phyloP scores from a whole-genome alignment of 805 yeast species.

The Lipomyces oligophaga region DNA sequence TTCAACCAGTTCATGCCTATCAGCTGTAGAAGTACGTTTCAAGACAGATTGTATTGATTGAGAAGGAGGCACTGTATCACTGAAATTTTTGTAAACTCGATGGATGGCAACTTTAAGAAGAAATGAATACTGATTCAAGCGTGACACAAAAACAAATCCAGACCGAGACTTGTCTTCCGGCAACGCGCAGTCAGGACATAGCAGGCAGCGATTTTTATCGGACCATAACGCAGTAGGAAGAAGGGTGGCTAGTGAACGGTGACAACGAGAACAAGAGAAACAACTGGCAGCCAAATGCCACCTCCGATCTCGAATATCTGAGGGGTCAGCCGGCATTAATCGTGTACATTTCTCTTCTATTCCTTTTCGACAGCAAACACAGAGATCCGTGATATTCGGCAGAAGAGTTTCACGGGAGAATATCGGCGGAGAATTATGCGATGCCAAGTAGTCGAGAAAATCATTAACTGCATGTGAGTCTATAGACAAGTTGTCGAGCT shows the following conservation, averaged over 20 bases:
- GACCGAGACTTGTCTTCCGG: conserved; percentile 46
- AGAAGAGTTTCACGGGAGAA: conserved; percentile 9
- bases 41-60: conserved; percentile 4
- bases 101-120: conserved; percentile 79
- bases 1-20: conserved; percentile 22
- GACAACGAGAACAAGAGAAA: conserved; percentile 62
- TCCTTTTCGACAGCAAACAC: conserved; percentile 65
- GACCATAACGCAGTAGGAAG: conserved; percentile 42
- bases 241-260: conserved; percentile 42
- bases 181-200: conserved; percentile 63
- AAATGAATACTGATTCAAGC: conserved; percentile 68
- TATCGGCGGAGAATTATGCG: conserved; percentile 21
- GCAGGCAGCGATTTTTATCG: conserved; percentile 38
- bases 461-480: conserved; percentile 59
- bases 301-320: conserved; percentile 45
- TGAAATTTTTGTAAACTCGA: conserved; percentile 43
- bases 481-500: conserved; percentile 50
- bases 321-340: conserved; percentile 1
- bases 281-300: conserved; percentile 72
- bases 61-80: conserved; percentile 5
- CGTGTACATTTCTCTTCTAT: conserved; percentile 56
- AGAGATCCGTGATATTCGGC: conserved; percentile 53
- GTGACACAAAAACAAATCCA: conserved; percentile 56
- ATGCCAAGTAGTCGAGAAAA: conserved; percentile 53
- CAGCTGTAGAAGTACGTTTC: conserved; percentile 15